These are phyloP conservation scores for Phytophthora sp. DNA, from an alignment of 352 stramenopile species.

Conservation along the genomic window DNA sequence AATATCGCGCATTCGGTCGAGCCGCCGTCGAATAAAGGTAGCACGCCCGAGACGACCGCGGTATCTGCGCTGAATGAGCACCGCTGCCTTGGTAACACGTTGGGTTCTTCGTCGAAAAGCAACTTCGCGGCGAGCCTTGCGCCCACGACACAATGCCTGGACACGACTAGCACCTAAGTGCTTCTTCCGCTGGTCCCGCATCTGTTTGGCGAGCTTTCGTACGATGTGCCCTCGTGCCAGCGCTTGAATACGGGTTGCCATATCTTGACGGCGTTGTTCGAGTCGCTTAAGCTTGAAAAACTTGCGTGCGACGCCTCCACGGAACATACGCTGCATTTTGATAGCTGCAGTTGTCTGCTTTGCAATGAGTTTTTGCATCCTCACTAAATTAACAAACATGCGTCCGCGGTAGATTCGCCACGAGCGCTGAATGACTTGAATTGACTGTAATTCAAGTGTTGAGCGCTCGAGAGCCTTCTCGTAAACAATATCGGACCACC, in stretches of 20 bases:
- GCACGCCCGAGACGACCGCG: constrained; percentile 69
- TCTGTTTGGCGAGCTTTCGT: constrained; percentile 27
- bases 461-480: constrained; percentile 60
- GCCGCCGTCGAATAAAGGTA: constrained; percentile 60
- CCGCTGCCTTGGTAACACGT: constrained; percentile 49
- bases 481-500: constrained; percentile 61
- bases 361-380: constrained; percentile 47
- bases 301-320: constrained; percentile 59
- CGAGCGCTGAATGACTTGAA: constrained; percentile 64
- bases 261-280: constrained; percentile 43
- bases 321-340: constrained; percentile 70
- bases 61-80: constrained; percentile 74
- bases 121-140: constrained; percentile 50
- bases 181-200: constrained; percentile 31
- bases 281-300: constrained; percentile 68
- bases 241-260: constrained; percentile 63
- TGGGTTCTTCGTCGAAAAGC: constrained; percentile 24
- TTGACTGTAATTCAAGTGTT: constrained; percentile 54
- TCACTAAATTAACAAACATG: constrained; percentile 53
- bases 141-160: constrained; percentile 65
- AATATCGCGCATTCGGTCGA: constrained; percentile 54
- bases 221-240: constrained; percentile 49
- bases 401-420: constrained; percentile 58
- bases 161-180: constrained; percentile 56
- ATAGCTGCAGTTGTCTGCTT: constrained; percentile 47